Evolutionary conservation across 2,329 filamentous ascomycete species (phyloP).

Genomic region (Mycosphaerella sp.): DNA sequence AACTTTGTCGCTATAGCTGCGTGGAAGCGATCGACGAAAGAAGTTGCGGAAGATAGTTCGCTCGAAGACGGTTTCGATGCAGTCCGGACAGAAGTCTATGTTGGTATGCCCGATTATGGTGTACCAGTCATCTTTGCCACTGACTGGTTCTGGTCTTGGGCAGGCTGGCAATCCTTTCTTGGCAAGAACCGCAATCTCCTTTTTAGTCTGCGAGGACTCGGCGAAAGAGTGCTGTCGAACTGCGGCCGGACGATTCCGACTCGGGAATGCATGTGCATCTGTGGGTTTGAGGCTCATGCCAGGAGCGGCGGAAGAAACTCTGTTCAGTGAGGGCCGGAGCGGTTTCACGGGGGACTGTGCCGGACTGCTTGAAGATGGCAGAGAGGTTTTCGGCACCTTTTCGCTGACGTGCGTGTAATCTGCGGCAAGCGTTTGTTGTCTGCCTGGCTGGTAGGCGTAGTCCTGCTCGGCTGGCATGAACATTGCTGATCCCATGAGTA

Average conservation of each 20-base stretch:
- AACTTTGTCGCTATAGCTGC: constrained; percentile 52
- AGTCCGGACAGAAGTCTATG: constrained; percentile 77
- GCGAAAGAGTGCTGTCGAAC: constrained; percentile 20
- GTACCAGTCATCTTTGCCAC: constrained; percentile 70
- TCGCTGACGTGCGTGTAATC: neutral
- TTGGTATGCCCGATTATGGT: constrained; percentile 63
- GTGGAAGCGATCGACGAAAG: constrained; percentile 57
- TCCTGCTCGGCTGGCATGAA: constrained; percentile 41
- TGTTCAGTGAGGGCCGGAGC: constrained; percentile 10
- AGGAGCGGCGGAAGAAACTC: constrained; percentile 8
- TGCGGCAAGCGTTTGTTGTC: constrained; percentile 8
- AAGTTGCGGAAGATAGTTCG: constrained; percentile 60
- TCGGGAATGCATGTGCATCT: constrained; percentile 2
- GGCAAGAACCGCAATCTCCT: constrained; percentile 45
- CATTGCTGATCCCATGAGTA: constrained; percentile 30
- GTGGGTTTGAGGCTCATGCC: neutral
- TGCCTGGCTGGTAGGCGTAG: constrained; percentile 34
- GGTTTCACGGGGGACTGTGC: constrained; percentile 5
- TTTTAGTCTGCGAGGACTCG: constrained; percentile 25
- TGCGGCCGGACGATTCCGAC: constrained; percentile 10
- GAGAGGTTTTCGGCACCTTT: neutral
- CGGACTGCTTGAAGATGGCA: constrained; percentile 5
- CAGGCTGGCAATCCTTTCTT: constrained; percentile 55
- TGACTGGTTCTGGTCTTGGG: constrained; percentile 55
- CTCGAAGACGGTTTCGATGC: constrained; percentile 64